phyloP scores from a whole-genome alignment of 2,329 filamentous ascomycete species.

The Microcera coccophila region DNA sequence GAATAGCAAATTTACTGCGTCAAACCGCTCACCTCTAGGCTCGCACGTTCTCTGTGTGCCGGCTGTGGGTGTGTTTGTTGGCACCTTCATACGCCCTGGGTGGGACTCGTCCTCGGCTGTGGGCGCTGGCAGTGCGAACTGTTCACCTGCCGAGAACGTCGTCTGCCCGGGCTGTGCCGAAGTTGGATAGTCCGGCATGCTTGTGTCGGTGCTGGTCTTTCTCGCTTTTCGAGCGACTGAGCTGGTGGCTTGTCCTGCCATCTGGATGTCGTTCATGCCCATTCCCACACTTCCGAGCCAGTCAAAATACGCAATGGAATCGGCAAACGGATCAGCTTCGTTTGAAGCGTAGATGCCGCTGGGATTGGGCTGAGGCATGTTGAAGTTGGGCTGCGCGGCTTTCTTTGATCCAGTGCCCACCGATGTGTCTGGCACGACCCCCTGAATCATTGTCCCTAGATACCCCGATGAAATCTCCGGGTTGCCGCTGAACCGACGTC shows the following conservation, averaged over 20 bases:
- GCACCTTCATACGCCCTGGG: conserved; percentile 31
- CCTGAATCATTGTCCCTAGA: conserved; percentile 2
- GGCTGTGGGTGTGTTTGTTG: conserved; percentile 42
- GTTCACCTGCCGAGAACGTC: conserved; percentile 7
- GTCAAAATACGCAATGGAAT: conserved; percentile 27
- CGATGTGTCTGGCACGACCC: neutral
- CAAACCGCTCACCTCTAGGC: conserved; percentile 14
- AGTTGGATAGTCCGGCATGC: conserved; percentile 41
- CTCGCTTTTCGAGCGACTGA: conserved; percentile 11
- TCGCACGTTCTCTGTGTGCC: conserved; percentile 9
- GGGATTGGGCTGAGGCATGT: conserved; percentile 2
- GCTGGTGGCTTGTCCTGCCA: conserved; percentile 5
- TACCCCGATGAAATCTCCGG: conserved; percentile 1
- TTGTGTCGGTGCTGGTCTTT: conserved; percentile 37
- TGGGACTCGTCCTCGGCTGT: conserved; percentile 32
- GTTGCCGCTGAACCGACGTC: conserved; percentile 23
- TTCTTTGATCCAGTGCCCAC: neutral
- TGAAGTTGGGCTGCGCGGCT: neutral
- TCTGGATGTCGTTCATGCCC: conserved; percentile 7
- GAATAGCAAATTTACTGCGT: conserved; percentile 4
- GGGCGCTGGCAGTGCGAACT: conserved; percentile 19
- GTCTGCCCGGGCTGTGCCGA: conserved; percentile 7
- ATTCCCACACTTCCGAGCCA: conserved; percentile 24
- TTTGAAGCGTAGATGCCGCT: conserved; percentile 1
- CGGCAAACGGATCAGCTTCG: conserved; percentile 17